A percentile compares a stretch with the other conserved stretches of the same genome.
These are phyloP conservation scores for Scortechinia acanthostroma DNA, from an alignment of 2,329 filamentous ascomycete genomes.

Conservation along the genomic window DNA sequence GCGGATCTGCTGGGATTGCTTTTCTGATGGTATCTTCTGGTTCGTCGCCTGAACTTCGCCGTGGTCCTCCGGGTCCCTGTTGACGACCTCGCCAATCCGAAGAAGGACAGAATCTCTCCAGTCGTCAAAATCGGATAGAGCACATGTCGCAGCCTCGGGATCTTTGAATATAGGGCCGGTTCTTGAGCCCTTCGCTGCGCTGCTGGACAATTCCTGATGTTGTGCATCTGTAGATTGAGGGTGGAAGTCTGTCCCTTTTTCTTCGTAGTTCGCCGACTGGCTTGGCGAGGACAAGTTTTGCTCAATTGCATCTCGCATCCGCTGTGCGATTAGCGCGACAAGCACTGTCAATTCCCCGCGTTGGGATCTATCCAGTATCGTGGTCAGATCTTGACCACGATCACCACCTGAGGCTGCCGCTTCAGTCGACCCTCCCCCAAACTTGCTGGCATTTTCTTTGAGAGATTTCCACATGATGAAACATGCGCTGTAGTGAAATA, in stretches of 20 bases:
- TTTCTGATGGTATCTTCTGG: background rate
- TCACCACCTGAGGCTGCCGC: background rate
- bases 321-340: background rate
- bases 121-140: background rate
- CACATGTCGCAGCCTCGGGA: background rate
- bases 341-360: background rate
- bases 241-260: background rate
- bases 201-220: background rate
- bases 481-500: too few species aligned
- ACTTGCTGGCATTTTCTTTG: background rate
- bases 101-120: background rate
- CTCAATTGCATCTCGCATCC: background rate
- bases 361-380: background rate
- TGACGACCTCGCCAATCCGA: background rate
- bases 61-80: background rate
- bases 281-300: background rate
- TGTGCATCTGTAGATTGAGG: background rate
- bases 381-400: slow-evolving; percentile 1
- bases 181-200: background rate
- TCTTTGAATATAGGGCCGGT: too few species aligned
- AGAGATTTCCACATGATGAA: background rate
- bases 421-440: background rate
- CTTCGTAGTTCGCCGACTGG: background rate
- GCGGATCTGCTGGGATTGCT: background rate
- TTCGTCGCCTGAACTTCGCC: background rate